These are phyloP conservation scores for Arthrobotrys musiformis DNA, from an alignment of 2,329 filamentous ascomycete genomes.

Conservation along the genomic window DNA sequence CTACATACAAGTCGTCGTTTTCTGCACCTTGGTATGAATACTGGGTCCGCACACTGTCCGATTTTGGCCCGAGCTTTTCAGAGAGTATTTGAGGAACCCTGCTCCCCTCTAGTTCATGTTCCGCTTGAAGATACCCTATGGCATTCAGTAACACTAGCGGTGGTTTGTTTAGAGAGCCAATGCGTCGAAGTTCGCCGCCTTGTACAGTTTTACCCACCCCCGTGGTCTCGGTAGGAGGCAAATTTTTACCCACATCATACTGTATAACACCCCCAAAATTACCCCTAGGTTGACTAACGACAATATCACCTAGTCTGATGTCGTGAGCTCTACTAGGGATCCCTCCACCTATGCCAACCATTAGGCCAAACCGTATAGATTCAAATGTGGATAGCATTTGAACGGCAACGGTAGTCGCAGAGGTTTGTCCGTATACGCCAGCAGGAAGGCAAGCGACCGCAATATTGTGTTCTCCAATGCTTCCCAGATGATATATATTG, in stretches of 20 bases:
- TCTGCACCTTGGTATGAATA: constrained; percentile 4
- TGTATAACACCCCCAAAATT: constrained; percentile 13
- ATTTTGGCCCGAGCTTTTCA: background rate
- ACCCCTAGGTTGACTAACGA: constrained; percentile 19
- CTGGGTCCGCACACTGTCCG: background rate
- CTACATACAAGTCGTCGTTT: constrained; percentile 26
- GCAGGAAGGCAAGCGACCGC: constrained; percentile 17
- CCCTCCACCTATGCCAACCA: constrained; percentile 42
- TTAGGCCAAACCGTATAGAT: constrained; percentile 10
- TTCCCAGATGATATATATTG: constrained; percentile 24
- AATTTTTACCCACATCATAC: constrained; percentile 37
- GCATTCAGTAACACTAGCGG: constrained; percentile 12
- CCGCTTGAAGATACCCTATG: background rate
- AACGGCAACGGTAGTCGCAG: constrained; percentile 26
- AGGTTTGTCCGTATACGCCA: background rate
- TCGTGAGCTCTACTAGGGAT: constrained; percentile 10
- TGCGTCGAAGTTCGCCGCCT: background rate
- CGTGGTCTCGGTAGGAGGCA: too few relatives aligned
- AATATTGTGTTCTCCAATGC: constrained; percentile 30
- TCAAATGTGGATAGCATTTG: constrained; percentile 24
- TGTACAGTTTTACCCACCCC: constrained; percentile 19
- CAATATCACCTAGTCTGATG: constrained; percentile 37
- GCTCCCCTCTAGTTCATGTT: background rate
- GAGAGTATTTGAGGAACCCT: background rate
- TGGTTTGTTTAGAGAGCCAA: constrained; percentile 14